Evolutionary conservation across 139 green algal genomes (phyloP), one percentile per base, ranked within the genome.

Genomic region (Coccomyxa sp.): DNA sequence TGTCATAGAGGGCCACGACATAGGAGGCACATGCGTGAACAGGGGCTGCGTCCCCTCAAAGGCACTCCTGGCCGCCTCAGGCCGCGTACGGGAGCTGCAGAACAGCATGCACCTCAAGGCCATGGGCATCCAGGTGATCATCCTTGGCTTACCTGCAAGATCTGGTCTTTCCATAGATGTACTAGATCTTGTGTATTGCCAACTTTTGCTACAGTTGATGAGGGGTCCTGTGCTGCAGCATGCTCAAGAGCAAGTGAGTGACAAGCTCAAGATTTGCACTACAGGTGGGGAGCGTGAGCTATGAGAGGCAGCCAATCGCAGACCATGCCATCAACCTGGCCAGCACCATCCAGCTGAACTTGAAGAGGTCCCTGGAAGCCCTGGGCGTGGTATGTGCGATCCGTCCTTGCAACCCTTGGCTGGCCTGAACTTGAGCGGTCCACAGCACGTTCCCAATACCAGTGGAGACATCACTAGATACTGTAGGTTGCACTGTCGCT

Each of bases 21-120:
- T 99, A 35, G 97, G 97, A 40, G 97, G 97, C 82, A 99, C 97
- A 33, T 99, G 97, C 88, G 97, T 99, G 7, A 99, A 99, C 89
- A 82, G 97, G n/a, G 97, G 97, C 77, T 99, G 97, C 85, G 95
- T 99, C 72, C 97, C 97, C 75, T 98, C 92, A 71, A 97, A 98
- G 85, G 97, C 97, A 0, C 89, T 99, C 74, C 92, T 99, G 74
- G 97, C 97, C 50, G 97, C 97, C 6, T 94, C 94, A 16, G 97
- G 96, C 39, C 87, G 93, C 31, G 87, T 99, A 31, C 88, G 97
- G 8, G 97, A 98, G 37, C 90, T 98, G 85, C 87, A 92, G 70
- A 92, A 99, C 77, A 84, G 88, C 38, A 89, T 94, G 77, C 97
- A 99, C 87, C 88, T 98, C 34, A 97, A 98, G 80, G 84, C 89